These are phyloP conservation scores for Metschnikowia gelsemii DNA, from an alignment of 805 yeast genomes.

Conservation along the genomic window DNA sequence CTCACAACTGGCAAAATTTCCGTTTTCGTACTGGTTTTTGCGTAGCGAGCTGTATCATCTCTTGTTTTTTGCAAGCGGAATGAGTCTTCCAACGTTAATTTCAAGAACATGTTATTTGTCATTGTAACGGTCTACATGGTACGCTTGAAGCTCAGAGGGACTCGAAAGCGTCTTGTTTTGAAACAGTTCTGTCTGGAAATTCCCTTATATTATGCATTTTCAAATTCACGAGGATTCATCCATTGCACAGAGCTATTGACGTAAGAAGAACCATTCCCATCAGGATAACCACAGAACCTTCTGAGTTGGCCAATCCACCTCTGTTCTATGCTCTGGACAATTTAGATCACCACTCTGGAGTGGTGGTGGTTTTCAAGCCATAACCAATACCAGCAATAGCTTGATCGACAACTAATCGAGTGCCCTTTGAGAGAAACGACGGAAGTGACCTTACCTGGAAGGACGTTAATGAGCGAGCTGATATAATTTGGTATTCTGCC, in stretches of 20 bases:
- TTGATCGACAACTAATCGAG: conserved; percentile 72
- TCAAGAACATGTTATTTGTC: too few relatives aligned
- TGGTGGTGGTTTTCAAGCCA: conserved; percentile 75
- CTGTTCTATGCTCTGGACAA: conserved; percentile 56
- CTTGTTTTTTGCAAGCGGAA: too few relatives aligned
- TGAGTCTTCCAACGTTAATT: too few relatives aligned
- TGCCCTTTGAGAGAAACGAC: conserved; percentile 44
- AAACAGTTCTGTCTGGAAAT: too few relatives aligned
- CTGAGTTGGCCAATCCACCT: conserved; percentile 62
- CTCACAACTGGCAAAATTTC: too few relatives aligned
- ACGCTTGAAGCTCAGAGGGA: too few relatives aligned
- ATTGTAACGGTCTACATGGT: too few relatives aligned
- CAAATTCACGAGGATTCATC: too few relatives aligned
- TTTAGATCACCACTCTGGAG: conserved; percentile 82
- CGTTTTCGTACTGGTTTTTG: too few relatives aligned
- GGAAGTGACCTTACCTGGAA: conserved; percentile 61
- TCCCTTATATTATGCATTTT: too few relatives aligned
- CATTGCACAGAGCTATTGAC: conserved; percentile 58
- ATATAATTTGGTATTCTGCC: conserved; percentile 67
- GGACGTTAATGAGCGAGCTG: conserved; percentile 57
- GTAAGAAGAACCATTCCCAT: conserved; percentile 66
- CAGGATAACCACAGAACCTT: conserved; percentile 69
- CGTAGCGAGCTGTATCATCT: too few relatives aligned
- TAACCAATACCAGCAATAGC: conserved; percentile 69
- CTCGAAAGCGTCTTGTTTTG: too few relatives aligned